These are phyloP conservation scores for Epipyxis sp. DNA, from an alignment of 108 stramenopile species.

Conservation along the genomic window DNA sequence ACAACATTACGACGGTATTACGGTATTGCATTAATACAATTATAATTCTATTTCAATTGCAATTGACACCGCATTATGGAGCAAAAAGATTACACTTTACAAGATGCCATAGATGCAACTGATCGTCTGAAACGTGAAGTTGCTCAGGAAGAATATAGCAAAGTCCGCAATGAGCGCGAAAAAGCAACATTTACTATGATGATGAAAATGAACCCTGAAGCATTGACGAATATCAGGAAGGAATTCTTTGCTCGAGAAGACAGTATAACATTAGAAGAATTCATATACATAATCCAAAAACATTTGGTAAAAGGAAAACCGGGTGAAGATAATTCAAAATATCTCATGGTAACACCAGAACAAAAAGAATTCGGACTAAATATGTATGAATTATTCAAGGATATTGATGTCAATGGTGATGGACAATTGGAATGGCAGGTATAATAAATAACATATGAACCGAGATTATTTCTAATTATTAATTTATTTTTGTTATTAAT, in stretches of 20 bases:
- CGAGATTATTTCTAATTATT: too few species aligned
- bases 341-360: conserved; percentile 17
- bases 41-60: too few species aligned
- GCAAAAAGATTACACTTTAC: background rate
- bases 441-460: too few species aligned
- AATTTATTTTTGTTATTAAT: too few species aligned
- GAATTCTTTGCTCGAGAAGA: conserved; percentile 30
- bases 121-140: background rate
- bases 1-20: too few species aligned
- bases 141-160: background rate
- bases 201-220: conserved; percentile 30
- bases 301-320: conserved; percentile 1
- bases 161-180: conserved; percentile 28
- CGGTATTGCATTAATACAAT: too few species aligned
- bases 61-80: too few species aligned
- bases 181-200: conserved; percentile 30
- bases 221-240: conserved; percentile 24
- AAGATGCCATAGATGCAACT: background rate
- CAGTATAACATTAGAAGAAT: conserved; percentile 5
- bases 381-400: conserved; percentile 31
- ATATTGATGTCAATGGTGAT: conserved; percentile 50
- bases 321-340: background rate
- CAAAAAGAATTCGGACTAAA: conserved; percentile 25
- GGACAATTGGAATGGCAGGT: conserved; percentile 50
- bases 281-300: conserved; percentile 16